Percentiles rank a stretch among this genome's conserved stretches.
Conservation (phyloP, 495 filamentous ascomycete genomes). For the Hypoxylon fuscum region DNA sequence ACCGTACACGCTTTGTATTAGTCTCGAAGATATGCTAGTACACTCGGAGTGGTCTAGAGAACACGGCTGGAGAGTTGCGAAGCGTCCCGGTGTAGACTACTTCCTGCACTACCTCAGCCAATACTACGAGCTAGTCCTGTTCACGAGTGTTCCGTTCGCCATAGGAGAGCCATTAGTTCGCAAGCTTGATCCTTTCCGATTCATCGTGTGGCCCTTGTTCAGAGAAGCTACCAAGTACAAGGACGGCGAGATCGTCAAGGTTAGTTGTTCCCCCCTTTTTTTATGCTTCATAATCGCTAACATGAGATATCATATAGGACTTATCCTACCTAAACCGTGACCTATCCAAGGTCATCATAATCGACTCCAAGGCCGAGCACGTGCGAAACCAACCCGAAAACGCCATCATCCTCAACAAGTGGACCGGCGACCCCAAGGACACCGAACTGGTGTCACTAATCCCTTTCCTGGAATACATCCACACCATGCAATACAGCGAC, state of each 20-base stretch:
- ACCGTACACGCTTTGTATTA: conserved; percentile 93
- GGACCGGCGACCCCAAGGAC: conserved; percentile 84
- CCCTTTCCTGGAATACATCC: conserved; percentile 95
- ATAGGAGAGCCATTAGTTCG: conserved; percentile 86
- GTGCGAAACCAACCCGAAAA: conserved; percentile 90
- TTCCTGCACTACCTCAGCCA: conserved; percentile 95
- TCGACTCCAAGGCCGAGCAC: conserved; percentile 85
- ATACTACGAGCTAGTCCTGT: conserved; percentile 97
- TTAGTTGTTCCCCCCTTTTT: conserved; percentile 51
- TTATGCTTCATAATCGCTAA: conserved; percentile 1
- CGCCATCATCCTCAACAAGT: conserved; percentile 88
- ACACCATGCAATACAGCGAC: conserved; percentile 89
- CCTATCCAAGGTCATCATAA: conserved; percentile 89
- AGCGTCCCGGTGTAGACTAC: conserved; percentile 95
- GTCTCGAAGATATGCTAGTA: conserved; percentile 91
- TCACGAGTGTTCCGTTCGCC: conserved; percentile 83
- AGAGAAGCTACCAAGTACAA: conserved; percentile 94
- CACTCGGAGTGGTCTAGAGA: conserved; percentile 94
- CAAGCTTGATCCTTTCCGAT: conserved; percentile 94
- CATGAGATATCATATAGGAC: conserved; percentile 67
- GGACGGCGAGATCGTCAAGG: conserved; percentile 96
- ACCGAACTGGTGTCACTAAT: conserved; percentile 86
- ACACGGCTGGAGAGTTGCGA: conserved; percentile 94
- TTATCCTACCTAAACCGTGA: conserved; percentile 95
- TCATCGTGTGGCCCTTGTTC: conserved; percentile 95